These are phyloP conservation scores for Dothidotthia symphoricarpi DNA, from an alignment of 2,329 filamentous ascomycete genomes.

Conservation along the genomic window DNA sequence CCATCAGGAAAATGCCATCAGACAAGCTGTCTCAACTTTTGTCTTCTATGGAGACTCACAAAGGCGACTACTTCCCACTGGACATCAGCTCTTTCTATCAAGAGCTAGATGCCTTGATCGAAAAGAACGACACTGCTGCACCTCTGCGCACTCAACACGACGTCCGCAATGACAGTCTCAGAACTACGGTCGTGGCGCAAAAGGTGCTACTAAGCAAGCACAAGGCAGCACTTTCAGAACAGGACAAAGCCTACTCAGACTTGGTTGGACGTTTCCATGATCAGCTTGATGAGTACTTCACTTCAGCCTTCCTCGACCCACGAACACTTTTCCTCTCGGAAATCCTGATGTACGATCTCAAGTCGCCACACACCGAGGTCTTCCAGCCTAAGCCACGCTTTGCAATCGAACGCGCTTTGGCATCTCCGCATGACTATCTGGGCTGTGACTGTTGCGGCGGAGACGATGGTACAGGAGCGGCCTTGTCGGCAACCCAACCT, in stretches of 20 bases:
- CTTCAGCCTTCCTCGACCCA: slow-evolving; percentile 49
- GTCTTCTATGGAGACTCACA: slow-evolving; percentile 29
- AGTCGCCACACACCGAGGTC: slow-evolving; percentile 67
- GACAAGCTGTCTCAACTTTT: slow-evolving; percentile 51
- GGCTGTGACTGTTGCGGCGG: slow-evolving; percentile 66
- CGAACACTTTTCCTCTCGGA: slow-evolving; percentile 63
- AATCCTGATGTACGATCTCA: slow-evolving; percentile 72
- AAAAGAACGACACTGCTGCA: slow-evolving; percentile 20
- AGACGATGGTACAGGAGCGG: slow-evolving; percentile 39
- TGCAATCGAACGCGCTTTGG: slow-evolving; percentile 69
- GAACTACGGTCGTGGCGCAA: slow-evolving; percentile 77
- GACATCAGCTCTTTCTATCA: slow-evolving; percentile 21
- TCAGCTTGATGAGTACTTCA: slow-evolving; percentile 51
- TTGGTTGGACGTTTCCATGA: slow-evolving; percentile 60
- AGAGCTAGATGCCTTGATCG: slow-evolving; percentile 37
- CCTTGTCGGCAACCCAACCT: slow-evolving; percentile 62
- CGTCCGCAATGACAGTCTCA: slow-evolving; percentile 64
- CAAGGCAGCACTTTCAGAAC: slow-evolving; percentile 65
- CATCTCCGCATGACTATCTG: slow-evolving; percentile 73
- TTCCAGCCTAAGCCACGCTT: slow-evolving; percentile 72
- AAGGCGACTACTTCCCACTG: slow-evolving; percentile 19
- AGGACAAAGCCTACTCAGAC: slow-evolving; percentile 68
- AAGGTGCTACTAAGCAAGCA: slow-evolving; percentile 78
- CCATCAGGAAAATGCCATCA: slow-evolving; percentile 61
- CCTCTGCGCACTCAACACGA: slow-evolving; percentile 73